Percentiles rank a stretch among this genome's conserved stretches.
These are phyloP conservation scores for Metarhizium anisopliae DNA, from an alignment of 2,329 filamentous ascomycete genomes.

Conservation along the genomic window DNA sequence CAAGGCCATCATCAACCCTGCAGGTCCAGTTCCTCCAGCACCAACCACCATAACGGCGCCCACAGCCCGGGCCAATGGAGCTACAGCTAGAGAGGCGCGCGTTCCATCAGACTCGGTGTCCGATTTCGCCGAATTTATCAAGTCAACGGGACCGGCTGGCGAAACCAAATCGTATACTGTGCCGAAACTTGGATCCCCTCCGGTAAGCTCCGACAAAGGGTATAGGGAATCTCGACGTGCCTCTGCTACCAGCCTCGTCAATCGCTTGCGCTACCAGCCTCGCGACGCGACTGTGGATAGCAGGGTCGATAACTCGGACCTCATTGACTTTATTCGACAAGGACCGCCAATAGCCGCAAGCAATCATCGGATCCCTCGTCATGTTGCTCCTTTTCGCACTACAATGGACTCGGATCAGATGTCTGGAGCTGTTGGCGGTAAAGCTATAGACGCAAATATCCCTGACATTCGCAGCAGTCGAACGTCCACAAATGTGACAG, in stretches of 20 bases:
- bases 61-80: constrained; percentile 14
- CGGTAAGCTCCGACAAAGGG: constrained; percentile 23
- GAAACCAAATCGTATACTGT: constrained; percentile 27
- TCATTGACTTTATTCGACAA: constrained; percentile 92
- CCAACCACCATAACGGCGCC: constrained; percentile 13
- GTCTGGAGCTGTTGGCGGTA: constrained; percentile 42
- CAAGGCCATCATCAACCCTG: constrained; percentile 5
- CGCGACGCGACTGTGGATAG: constrained; percentile 58
- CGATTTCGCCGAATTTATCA: constrained; percentile 85
- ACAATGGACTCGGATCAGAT: constrained; percentile 83
- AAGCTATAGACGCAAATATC: constrained; percentile 47
- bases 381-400: constrained; percentile 75
- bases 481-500: constrained; percentile 47
- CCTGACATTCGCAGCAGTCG: constrained; percentile 48
- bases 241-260: constrained; percentile 26
- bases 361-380: constrained; percentile 66
- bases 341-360: constrained; percentile 58
- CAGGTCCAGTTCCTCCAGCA: constrained; percentile 13
- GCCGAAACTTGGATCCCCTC: constrained; percentile 21
- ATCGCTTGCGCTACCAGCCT: constrained; percentile 53
- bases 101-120: constrained; percentile 61
- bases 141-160: constrained; percentile 66
- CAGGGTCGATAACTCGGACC: constrained; percentile 65
- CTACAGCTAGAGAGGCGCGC: constrained; percentile 60
- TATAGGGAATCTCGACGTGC: constrained; percentile 30